Base-by-base conservation (phyloP, 1,139 yeast genomes). In the Scheffersomyces cryptocercus region DNA sequence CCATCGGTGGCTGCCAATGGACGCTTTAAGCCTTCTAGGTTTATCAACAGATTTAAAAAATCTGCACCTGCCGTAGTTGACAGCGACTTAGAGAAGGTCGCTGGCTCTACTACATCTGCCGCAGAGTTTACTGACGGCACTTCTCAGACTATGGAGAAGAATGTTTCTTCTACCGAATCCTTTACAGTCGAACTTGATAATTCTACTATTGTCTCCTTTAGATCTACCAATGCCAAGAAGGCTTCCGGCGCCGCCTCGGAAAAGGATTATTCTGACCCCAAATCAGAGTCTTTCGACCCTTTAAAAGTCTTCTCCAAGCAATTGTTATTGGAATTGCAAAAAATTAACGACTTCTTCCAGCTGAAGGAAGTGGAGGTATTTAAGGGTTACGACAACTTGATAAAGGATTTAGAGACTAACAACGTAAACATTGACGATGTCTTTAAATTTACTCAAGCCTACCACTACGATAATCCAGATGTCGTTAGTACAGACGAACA, bases 321-420 rank as follows among this genome's bases (percentile, higher is more conserved):
- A 13, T 68, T 85, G 44, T 74, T 83, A 52, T 62, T 58, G 28
- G 90, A 85, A 57, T 69, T 82, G 46, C 55, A 57, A 32, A 84
- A 83, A 55, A 74, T 86, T 35, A 77, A 78, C 56, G 59, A 59
- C n/a, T 85, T 85, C 55, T 84, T 76, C 58, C 56, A 59, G 34
- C 52, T 55, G 5, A 81, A 79, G 45, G 85, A 81, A 55, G 58
- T 60, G 15, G 80, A 77, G 49, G 64, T 82, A 3, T 70, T 61
- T 43, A 62, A 52, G 11, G 79, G 75, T 41, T 79, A 75, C 54
- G 75, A 72, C 41, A 65, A 67, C 35, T 65, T 83, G 43, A 52
- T 76, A 20, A 69, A 60, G 47, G 77, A 72, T 47, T 64, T 72
- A 49, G 59, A 61, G 45, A 52, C 59, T 20, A 60, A 62, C 50